phyloP scores from a whole-genome alignment of 192 early-diverging fungal species.

The Linnemannia zychae region DNA sequence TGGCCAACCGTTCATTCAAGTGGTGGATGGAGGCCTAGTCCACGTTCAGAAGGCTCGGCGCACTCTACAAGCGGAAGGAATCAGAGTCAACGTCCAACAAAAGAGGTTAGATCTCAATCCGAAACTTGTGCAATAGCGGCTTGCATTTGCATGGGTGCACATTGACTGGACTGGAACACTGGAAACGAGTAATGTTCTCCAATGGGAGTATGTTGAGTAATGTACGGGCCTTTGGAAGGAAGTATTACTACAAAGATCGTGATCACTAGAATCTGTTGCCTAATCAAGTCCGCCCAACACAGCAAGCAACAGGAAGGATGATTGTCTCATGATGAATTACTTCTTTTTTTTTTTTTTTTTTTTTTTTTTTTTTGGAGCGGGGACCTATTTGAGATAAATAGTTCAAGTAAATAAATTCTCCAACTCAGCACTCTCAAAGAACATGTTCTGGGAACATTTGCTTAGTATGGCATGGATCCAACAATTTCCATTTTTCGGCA shows the following conservation, averaged over 20 bases:
- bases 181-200: constrained; percentile 28
- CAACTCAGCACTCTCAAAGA: background rate
- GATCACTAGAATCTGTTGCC: constrained; percentile 3
- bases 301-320: background rate
- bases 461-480: background rate
- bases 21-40: background rate
- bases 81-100: background rate
- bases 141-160: constrained; percentile 3
- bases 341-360: no score
- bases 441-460: background rate
- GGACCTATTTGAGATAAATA: background rate
- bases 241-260: constrained; percentile 10
- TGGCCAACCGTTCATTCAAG: background rate
- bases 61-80: background rate
- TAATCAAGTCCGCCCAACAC: background rate
- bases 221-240: constrained; percentile 5
- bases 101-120: background rate
- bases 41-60: background rate
- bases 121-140: background rate
- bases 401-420: background rate
- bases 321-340: constrained; percentile 10
- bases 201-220: constrained; percentile 12
- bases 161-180: constrained; percentile 19
- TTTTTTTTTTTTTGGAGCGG: background rate
- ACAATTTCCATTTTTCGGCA: background rate